Evolutionary conservation across 2,329 filamentous ascomycete genomes (phyloP).

Genomic region (Fusarium siculi): DNA sequence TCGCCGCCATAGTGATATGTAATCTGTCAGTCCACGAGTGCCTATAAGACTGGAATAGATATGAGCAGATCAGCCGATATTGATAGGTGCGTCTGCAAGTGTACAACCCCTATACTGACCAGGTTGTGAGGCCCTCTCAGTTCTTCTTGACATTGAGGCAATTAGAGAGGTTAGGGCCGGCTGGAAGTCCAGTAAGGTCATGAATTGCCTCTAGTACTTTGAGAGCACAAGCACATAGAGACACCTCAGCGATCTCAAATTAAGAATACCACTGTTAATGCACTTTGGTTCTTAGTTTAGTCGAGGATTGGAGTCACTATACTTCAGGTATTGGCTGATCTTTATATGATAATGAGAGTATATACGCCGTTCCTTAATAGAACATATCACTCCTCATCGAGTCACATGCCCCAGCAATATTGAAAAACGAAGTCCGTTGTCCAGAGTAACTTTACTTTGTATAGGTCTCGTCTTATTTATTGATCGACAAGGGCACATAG

Average conservation of each 20-base stretch:
- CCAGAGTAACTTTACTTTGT: not conserved
- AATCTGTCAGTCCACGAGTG: slow-evolving; percentile 74
- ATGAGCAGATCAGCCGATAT: slow-evolving; percentile 70
- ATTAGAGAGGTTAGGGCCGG: not conserved
- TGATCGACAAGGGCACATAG: not conserved
- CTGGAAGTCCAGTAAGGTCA: not conserved
- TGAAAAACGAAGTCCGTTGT: not conserved
- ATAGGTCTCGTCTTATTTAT: not conserved
- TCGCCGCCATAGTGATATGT: slow-evolving; percentile 77
- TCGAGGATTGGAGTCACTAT: not conserved
- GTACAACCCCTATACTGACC: slow-evolving; percentile 60
- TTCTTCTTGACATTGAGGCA: not conserved
- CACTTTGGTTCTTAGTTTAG: not conserved
- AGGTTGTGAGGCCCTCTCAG: not conserved
- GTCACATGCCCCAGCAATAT: not conserved
- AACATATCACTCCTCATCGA: not conserved
- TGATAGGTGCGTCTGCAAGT: slow-evolving; percentile 76
- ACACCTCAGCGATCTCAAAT: not conserved
- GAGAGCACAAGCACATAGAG: not conserved
- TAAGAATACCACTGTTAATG: not conserved
- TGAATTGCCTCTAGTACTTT: not conserved
- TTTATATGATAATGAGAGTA: not conserved
- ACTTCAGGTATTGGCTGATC: not conserved
- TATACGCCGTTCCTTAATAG: not conserved
- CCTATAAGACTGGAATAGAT: slow-evolving; percentile 75